Base-by-base conservation (phyloP, 2,329 filamentous ascomycete species). In the Aspergillus alliaceus region DNA sequence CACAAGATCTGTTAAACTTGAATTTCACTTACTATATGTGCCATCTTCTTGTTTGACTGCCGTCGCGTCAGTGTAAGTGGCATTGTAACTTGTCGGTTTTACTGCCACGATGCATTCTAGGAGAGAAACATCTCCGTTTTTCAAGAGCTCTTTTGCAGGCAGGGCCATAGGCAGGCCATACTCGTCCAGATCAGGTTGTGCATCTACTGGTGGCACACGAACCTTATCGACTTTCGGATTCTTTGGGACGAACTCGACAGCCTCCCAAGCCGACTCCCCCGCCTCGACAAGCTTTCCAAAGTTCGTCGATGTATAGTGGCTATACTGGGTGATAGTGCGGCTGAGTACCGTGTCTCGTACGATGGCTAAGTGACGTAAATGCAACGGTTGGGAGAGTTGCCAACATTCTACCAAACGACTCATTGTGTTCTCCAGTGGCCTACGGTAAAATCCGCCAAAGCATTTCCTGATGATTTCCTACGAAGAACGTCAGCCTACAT, bases 351-450 rank as follows among this genome's bases (percentile, higher is more conserved):
- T 81, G 54, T 86, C 84, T 59, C 83, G 75, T 32, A 87, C 77
- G 29, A 87, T 73, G 11, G 81, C 77, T 15, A 86, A 70, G 64
- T 86, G 83, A 18, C 81, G 79, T 22, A 87, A 73, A 66, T 85
- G 79, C 3, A 74, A 70, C 24, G 85, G 84, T 62, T 88, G 85
- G n/a, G 81, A 82, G 15, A 80, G 64, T 53, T 84, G 79, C 80
- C 84, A 86, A 54, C 78, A 74, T 55, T 85, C 80, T 2, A 82
- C 82, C 35, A 87, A 63, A 25, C 83, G 79, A 49, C 70, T 71
- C 22, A 87, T 66, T 20, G 79, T 71, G 29, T 79, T 77, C 64
- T 87, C 85, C 29, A 85, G 65, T 0, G 84, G 81, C 50, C 83
- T 75, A 53, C 77, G 78, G 70, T 81, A 86, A 62, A 83, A 80